Conservation (phyloP, 176 grass and related monocot species). For the Cenchrus americanus region DNA sequence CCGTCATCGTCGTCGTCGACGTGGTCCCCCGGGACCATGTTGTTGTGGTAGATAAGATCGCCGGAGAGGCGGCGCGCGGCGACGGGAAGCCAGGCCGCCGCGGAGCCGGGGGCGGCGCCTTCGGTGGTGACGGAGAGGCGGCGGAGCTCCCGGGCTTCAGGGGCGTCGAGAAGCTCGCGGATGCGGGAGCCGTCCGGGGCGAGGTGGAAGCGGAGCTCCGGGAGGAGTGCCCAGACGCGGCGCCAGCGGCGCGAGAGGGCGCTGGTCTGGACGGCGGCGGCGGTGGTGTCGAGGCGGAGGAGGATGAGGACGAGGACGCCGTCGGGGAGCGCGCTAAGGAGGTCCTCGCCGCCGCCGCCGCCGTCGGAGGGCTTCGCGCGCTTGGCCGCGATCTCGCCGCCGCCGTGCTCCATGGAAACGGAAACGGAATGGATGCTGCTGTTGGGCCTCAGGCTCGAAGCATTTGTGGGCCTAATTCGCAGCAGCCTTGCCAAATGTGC, state of each 20-base stretch:
- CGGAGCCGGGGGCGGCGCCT: background rate
- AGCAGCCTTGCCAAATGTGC: too few relatives aligned
- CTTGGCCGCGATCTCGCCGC: background rate
- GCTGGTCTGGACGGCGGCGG: slow-evolving; percentile 20
- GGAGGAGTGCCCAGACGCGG: slow-evolving; percentile 40
- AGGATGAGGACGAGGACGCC: slow-evolving; percentile 23
- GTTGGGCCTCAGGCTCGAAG: too few relatives aligned
- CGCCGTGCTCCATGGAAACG: slow-evolving; percentile 23
- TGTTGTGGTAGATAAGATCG: background rate
- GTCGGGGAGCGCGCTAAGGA: slow-evolving; percentile 32
- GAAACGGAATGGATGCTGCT: too few relatives aligned
- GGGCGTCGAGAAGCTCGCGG: background rate
- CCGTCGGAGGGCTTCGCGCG: background rate
- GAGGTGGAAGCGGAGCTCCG: background rate
- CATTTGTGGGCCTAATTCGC: too few relatives aligned
- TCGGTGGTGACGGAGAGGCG: background rate
- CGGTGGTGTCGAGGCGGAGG: background rate
- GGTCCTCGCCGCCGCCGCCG: background rate
- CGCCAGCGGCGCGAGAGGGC: slow-evolving; percentile 42
- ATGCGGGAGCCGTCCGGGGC: background rate
- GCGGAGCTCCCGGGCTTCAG: background rate
- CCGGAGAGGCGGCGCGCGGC: slow-evolving; percentile 33
- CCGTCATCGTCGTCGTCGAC: background rate
- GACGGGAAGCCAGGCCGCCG: slow-evolving; percentile 29
- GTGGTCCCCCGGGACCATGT: too few relatives aligned